These are phyloP conservation scores for Capronia americana DNA, from an alignment of 2,329 filamentous ascomycete genomes.

Conservation along the genomic window DNA sequence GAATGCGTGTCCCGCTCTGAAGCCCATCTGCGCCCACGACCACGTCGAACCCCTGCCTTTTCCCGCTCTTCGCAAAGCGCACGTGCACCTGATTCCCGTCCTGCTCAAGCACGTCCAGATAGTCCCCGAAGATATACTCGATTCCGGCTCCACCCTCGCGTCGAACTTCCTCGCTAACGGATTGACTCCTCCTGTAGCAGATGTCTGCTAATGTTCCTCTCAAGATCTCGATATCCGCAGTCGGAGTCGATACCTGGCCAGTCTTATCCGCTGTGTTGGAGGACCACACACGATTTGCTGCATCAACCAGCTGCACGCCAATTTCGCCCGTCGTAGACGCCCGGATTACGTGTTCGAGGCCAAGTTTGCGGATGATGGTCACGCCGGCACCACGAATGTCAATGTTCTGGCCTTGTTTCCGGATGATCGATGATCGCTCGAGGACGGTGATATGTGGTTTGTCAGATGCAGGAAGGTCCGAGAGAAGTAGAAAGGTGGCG, in stretches of 20 bases:
- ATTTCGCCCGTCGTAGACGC: constrained; percentile 52
- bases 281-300: constrained; percentile 48
- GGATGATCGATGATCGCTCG: constrained; percentile 51
- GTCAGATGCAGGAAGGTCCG: constrained; percentile 44
- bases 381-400: constrained; percentile 62
- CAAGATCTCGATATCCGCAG: constrained; percentile 67
- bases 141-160: constrained; percentile 30
- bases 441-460: constrained; percentile 48
- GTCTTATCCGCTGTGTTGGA: constrained; percentile 49
- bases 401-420: constrained; percentile 59
- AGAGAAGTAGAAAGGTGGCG: constrained; percentile 56
- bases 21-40: constrained; percentile 60
- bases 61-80: constrained; percentile 53
- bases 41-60: constrained; percentile 52
- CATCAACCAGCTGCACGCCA: constrained; percentile 58
- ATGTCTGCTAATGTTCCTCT: constrained; percentile 61
- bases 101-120: constrained; percentile 44
- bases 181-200: constrained; percentile 52
- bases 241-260: constrained; percentile 55
- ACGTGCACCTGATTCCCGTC: constrained; percentile 47
- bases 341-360: constrained; percentile 53
- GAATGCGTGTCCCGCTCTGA: constrained; percentile 46
- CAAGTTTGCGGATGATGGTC: constrained; percentile 62
- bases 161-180: constrained; percentile 25
- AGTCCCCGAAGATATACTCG: constrained; percentile 47